Evolutionary conservation across 768 basidiomycete species (phyloP), one percentile per base, ranked within the genome.

Genomic region (Calocybe cyanea): DNA sequence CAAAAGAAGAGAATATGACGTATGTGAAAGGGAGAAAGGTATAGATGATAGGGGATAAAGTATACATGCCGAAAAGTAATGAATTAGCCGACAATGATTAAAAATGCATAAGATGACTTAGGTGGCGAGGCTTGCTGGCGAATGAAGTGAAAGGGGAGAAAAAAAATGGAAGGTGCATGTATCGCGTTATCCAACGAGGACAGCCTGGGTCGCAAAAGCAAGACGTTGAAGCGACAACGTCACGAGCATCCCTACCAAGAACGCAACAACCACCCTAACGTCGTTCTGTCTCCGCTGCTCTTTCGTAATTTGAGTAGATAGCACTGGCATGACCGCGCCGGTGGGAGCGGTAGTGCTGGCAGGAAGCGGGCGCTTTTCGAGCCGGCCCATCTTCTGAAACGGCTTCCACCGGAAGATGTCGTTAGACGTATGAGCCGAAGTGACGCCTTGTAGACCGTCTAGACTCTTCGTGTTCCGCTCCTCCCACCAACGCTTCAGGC

Each of bases 401-500:
- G 49, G 46, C 7, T 40, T 34, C 19, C 51, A 55, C 32, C 47
- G 48, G 45, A 59, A 59, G 33, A 57, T 53, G 33, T 53, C 36
- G 17, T 55, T 34, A 14, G 58, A 57, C 32, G 51, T 37, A 46
- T 53, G 56, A 18, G 74, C 75, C 9, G 55, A 45, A 6, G 48
- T 42, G 32, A 85, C 52, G 1, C 67, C 81, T 0, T 76, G 75
- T 4, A 85, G 67, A 10, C 81, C 81, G 47, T 85, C 84, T 19
- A 84, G 53, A 46, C 81, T 82, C 30, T 55, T 63, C 8, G 64
- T 46, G 53, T 86, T 86, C 49, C 73, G 66, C 15, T 60, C 60
- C 28, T 59, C 60, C 81, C 83, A 85, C 68, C 80, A 86, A 2
- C 70, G 62, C 54, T 71, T 76, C 57, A 85, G 63, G 1, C 80